These are phyloP conservation scores for Fusarium sp. DNA, from an alignment of 2,329 filamentous ascomycete genomes.

Conservation along the genomic window DNA sequence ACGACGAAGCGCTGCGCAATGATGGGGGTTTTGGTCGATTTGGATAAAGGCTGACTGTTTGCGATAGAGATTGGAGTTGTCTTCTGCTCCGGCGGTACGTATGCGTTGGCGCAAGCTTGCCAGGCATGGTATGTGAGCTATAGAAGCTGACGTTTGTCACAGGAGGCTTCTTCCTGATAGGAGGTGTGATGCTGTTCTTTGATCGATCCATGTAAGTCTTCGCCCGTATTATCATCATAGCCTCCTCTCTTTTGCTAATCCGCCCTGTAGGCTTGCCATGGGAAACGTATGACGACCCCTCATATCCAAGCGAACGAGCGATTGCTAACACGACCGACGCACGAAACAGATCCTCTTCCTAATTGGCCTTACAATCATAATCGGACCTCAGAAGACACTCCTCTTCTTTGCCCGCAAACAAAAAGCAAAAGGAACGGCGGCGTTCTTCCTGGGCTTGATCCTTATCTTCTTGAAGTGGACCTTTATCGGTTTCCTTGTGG, in stretches of 20 bases:
- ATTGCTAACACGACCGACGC: constrained; percentile 18
- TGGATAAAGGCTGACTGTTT: constrained; percentile 49
- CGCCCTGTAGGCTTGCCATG: constrained; percentile 85
- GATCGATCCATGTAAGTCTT: constrained; percentile 87
- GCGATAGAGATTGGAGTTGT: constrained; percentile 91
- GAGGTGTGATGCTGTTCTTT: constrained; percentile 96
- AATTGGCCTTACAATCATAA: constrained; percentile 94
- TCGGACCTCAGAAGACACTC: constrained; percentile 90
- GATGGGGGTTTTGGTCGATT: not conserved
- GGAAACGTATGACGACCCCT: constrained; percentile 78
- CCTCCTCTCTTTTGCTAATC: constrained; percentile 91
- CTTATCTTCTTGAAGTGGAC: constrained; percentile 94
- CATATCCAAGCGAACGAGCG: constrained; percentile 28
- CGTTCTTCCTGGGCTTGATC: constrained; percentile 84
- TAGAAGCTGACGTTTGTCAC: constrained; percentile 40
- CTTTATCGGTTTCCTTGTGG: constrained; percentile 88
- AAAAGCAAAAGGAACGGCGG: constrained; percentile 90
- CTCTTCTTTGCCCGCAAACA: constrained; percentile 95
- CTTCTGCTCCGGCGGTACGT: constrained; percentile 97
- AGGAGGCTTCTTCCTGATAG: constrained; percentile 96
- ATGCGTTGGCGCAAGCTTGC: constrained; percentile 46
- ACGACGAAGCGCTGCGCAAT: constrained; percentile 7
- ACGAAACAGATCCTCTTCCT: constrained; percentile 88
- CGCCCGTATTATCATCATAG: constrained; percentile 23
- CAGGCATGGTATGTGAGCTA: constrained; percentile 36